Conservation (phyloP, 768 basidiomycete genomes). For the Termitomyces sp. region DNA sequence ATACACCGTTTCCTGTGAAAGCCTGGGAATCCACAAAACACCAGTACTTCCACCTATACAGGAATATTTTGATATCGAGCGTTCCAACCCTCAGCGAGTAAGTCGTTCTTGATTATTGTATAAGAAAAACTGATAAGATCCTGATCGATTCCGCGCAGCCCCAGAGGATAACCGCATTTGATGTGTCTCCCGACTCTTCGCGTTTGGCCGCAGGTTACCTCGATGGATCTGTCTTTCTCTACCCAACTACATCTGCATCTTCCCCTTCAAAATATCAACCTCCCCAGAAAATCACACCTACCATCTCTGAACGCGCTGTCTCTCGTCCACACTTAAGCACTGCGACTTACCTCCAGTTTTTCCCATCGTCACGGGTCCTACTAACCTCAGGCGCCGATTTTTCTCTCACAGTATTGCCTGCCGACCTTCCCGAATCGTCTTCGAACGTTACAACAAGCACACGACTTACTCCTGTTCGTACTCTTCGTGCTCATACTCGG, state of each 20-base stretch:
- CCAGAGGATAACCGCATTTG: constrained; percentile 57
- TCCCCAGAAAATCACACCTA: constrained; percentile 18
- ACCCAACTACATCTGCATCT: constrained; percentile 25
- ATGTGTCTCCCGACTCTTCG: constrained; percentile 51
- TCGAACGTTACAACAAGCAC: constrained; percentile 17
- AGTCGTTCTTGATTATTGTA: constrained; percentile 11
- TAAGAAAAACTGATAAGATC: not conserved
- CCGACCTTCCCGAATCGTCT: constrained; percentile 32
- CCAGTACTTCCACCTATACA: constrained; percentile 44
- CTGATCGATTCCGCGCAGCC: constrained; percentile 25
- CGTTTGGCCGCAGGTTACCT: constrained; percentile 57
- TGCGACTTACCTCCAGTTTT: constrained; percentile 53
- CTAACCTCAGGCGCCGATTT: constrained; percentile 69
- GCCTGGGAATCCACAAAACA: constrained; percentile 42
- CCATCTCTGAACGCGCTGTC: constrained; percentile 23
- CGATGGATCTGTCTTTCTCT: constrained; percentile 52
- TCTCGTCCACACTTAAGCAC: constrained; percentile 46
- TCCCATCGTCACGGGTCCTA: constrained; percentile 67
- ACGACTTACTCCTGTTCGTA: constrained; percentile 48
- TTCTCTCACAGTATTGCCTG: constrained; percentile 57
- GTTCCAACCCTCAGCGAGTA: constrained; percentile 35
- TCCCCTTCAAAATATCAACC: constrained; percentile 13
- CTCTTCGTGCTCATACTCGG: constrained; percentile 60
- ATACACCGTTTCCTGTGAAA: constrained; percentile 41
- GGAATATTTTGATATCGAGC: constrained; percentile 41